Evolutionary conservation across 495 filamentous ascomycete genomes (phyloP), one percentile per base, ranked within the genome.

Genomic region (Mytilinidion resinicola): DNA sequence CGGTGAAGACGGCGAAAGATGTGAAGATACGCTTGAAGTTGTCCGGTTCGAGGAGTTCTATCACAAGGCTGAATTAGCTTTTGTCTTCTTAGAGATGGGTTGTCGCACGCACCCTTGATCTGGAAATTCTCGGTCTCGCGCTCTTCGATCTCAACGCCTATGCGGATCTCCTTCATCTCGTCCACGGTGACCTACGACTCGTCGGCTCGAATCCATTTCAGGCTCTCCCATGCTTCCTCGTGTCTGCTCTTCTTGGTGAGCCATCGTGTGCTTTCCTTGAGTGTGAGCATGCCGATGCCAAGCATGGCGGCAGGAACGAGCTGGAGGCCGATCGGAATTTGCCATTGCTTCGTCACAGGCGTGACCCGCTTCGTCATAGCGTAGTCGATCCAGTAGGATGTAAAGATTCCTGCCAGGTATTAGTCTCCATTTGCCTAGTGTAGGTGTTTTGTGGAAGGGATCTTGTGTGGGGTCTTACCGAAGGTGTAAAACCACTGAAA

Each of bases 211-310:
- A 87, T 77, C 79, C 80, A 86, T 71, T 75, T 78, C 11, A 87
- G 78, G 53, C 80, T 81, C 55, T 74, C 69, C 56, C 83, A 70
- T 9, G 81, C 85, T 49, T 82, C 52, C 17, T 82, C 73, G 6
- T 81, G 76, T 19, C 70, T 69, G 37, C 77, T 77, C 61, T 82
- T 80, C 44, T 74, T 68, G 38, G 85, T 71, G 11, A 87, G 78
- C 83, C 83, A 88, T 55, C 82, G 70, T 0, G 84, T 84, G 2
- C 78, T 82, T 66, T 88, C 83, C 14, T 73, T 77, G 53, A 85
- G 72, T 57, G 71, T 79, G 37, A 80, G 69, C 51, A 72, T 64
- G 1, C 78, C 74, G 33, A 76, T 21, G n/a, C 77, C 63, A 19
- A 84, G 62, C 12, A 82, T 58, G 3, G 76, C 78, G 9, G 73